Evolutionary conservation across 495 filamentous ascomycete genomes (phyloP).

Genomic region (Neurospora hispaniola): DNA sequence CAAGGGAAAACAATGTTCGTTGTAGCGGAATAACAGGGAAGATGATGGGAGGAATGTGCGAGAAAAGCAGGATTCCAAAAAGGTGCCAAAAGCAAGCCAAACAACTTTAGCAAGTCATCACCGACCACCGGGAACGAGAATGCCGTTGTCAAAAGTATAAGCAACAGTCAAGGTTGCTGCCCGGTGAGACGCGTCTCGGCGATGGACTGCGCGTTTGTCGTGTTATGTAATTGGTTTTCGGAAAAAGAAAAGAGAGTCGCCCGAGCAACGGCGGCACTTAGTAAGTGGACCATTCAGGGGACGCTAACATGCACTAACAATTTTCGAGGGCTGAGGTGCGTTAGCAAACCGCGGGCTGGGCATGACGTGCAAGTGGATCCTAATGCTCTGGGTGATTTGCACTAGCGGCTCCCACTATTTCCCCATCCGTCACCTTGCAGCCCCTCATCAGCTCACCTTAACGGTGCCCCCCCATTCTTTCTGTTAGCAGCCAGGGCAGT

Average conservation of each 20-base stretch:
- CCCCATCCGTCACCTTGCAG: background rate
- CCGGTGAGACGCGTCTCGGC: background rate
- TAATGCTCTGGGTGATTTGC: background rate
- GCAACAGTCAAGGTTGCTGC: background rate
- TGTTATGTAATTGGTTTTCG: background rate
- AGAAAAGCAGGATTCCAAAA: background rate
- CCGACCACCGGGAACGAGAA: background rate
- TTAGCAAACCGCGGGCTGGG: background rate
- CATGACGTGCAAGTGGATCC: background rate
- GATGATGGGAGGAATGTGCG: background rate
- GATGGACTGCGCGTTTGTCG: background rate
- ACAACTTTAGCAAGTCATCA: background rate
- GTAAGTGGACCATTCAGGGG: background rate
- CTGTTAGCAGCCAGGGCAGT: background rate
- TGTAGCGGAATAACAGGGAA: background rate
- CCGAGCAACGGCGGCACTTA: background rate
- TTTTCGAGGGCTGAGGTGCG: background rate
- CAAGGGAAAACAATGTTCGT: background rate
- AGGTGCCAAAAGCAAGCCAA: background rate
- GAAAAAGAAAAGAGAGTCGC: background rate
- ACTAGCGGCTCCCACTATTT: background rate
- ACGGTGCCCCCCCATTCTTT: background rate
- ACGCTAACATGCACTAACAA: background rate
- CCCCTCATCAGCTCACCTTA: background rate
- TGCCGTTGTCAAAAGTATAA: background rate